These are phyloP conservation scores for Bathelium albidoporum DNA, from an alignment of 495 filamentous ascomycete genomes.

Conservation along the genomic window DNA sequence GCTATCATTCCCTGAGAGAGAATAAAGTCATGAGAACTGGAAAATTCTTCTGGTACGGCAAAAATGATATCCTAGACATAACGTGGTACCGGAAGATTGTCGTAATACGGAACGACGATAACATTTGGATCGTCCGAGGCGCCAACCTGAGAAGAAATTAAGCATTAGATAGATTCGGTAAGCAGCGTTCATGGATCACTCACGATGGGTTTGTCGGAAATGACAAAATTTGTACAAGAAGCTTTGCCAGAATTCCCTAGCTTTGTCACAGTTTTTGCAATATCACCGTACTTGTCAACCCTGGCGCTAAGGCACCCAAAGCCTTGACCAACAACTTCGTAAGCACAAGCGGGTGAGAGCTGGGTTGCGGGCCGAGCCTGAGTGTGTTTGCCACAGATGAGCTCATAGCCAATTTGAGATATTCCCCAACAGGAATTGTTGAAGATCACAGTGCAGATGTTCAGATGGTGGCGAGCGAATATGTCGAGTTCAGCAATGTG, in stretches of 20 bases:
- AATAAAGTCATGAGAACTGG: too few species aligned
- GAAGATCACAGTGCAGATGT: conserved; percentile 18
- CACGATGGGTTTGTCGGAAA: conserved; percentile 13
- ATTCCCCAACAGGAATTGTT: conserved; percentile 24
- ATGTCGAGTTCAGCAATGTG: conserved; percentile 24
- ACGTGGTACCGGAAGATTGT: conserved; percentile 21
- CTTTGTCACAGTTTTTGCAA: conserved; percentile 15
- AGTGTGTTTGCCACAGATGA: conserved; percentile 15
- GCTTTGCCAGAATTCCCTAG: conserved; percentile 12
- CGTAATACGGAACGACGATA: conserved; percentile 26
- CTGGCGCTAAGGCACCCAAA: conserved; percentile 14
- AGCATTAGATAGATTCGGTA: not conserved
- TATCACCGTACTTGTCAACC: conserved; percentile 8
- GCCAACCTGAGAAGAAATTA: conserved; percentile 13
- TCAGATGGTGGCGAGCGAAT: conserved; percentile 15
- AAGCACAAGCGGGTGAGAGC: conserved; percentile 13
- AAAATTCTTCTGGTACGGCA: too few species aligned
- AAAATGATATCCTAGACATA: conserved; percentile 9
- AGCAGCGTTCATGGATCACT: not conserved
- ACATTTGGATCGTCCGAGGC: conserved; percentile 20
- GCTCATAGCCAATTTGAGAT: conserved; percentile 17
- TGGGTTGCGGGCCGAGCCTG: conserved; percentile 11
- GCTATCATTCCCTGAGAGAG: too few species aligned
- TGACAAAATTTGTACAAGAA: conserved; percentile 12
- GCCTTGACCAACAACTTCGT: conserved; percentile 22